A percentile compares a stretch with the other conserved stretches of the same genome.
These are phyloP conservation scores for Russula sp. DNA, from an alignment of 768 basidiomycete genomes.

Conservation along the genomic window DNA sequence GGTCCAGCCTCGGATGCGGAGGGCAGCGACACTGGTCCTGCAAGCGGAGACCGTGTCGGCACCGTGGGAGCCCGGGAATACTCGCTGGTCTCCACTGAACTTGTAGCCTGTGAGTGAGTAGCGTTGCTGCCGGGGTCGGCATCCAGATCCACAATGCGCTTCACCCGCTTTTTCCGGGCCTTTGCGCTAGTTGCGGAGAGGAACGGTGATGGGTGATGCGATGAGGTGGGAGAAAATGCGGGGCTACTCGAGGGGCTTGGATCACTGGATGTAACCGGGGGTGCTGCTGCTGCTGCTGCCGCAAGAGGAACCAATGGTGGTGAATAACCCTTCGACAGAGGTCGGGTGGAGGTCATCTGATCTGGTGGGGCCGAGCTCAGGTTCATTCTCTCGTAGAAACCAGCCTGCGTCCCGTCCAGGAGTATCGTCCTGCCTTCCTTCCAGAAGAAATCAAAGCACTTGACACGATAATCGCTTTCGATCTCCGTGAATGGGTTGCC, in stretches of 20 bases:
- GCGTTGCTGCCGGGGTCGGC: slow-evolving; percentile 37
- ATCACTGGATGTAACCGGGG: slow-evolving; percentile 8
- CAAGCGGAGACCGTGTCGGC: neutral
- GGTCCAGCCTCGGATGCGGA: slow-evolving; percentile 8
- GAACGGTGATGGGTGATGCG: slow-evolving; percentile 40
- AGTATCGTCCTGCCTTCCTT: slow-evolving; percentile 71
- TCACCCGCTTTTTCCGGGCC: slow-evolving; percentile 49
- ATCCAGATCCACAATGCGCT: slow-evolving; percentile 75
- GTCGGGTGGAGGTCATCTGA: slow-evolving; percentile 45
- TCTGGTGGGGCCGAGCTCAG: slow-evolving; percentile 43
- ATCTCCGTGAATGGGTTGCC: slow-evolving; percentile 75
- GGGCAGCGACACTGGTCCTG: neutral
- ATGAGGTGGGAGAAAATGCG: slow-evolving; percentile 30
- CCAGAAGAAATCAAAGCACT: slow-evolving; percentile 79
- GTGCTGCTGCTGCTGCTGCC: slow-evolving; percentile 15
- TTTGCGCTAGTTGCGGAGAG: slow-evolving; percentile 35
- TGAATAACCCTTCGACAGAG: slow-evolving; percentile 43
- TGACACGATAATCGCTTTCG: slow-evolving; percentile 62
- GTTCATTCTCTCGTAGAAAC: slow-evolving; percentile 62
- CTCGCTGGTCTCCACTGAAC: slow-evolving; percentile 19
- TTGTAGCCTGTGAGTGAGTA: slow-evolving; percentile 22
- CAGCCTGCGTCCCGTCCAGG: slow-evolving; percentile 68
- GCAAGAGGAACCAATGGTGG: slow-evolving; percentile 58
- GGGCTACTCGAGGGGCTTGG: slow-evolving; percentile 24
- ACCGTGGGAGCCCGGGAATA: neutral